Evolutionary conservation across 2,329 filamentous ascomycete genomes (phyloP).

Genomic region (Conoideocrella luteorostrata): DNA sequence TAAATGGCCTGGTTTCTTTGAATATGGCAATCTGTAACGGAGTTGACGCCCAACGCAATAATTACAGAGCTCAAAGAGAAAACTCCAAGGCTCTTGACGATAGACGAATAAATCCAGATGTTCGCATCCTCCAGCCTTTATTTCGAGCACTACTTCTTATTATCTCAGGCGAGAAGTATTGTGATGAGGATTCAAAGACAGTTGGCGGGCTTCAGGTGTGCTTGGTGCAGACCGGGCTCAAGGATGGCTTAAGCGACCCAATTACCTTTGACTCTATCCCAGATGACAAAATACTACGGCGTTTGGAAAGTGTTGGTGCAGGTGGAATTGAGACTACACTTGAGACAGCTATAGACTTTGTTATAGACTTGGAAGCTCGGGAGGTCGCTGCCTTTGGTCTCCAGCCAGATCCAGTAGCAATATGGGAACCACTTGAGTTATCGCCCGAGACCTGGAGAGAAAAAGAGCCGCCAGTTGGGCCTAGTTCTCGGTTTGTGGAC

Average conservation of each 20-base stretch:
- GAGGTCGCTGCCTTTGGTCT: constrained; percentile 9
- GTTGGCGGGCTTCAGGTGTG: neutral
- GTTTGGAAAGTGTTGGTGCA: neutral
- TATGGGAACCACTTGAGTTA: neutral
- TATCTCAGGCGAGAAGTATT: neutral
- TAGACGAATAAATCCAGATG: neutral
- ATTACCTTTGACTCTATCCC: constrained; percentile 10
- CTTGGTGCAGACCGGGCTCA: neutral
- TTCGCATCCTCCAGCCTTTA: neutral
- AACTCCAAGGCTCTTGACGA: no score
- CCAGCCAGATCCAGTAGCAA: neutral
- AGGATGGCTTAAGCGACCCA: constrained; percentile 9
- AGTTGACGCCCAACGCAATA: neutral
- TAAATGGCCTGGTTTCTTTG: constrained; percentile 1
- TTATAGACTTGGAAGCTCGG: constrained; percentile 9
- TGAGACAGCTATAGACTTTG: constrained; percentile 9
- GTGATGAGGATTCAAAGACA: neutral
- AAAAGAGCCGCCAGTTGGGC: neutral
- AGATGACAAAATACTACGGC: neutral
- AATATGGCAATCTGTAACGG: constrained; percentile 2
- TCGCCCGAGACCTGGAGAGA: neutral
- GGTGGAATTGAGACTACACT: constrained; percentile 4
- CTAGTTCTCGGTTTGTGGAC: neutral
- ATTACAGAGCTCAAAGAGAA: no score
- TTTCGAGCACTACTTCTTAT: neutral